These are phyloP conservation scores for Phaffia australis DNA, from an alignment of 768 basidiomycete species.

Conservation along the genomic window DNA sequence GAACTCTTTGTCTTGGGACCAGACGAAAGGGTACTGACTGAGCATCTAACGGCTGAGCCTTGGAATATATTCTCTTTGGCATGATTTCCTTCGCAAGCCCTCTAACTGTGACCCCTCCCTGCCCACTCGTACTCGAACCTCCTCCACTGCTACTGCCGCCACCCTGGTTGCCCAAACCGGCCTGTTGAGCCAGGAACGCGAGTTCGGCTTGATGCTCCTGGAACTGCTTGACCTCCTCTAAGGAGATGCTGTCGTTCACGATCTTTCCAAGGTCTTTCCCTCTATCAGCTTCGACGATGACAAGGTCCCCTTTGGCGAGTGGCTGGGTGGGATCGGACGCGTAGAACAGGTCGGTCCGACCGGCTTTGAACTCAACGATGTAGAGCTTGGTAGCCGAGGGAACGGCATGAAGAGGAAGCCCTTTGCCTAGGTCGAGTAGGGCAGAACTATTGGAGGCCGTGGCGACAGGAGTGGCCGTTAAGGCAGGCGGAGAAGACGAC, in stretches of 20 bases:
- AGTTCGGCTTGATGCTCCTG: constrained; percentile 64
- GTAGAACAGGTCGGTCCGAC: constrained; percentile 89
- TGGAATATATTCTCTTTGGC: constrained; percentile 91
- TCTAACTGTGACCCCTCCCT: constrained; percentile 22
- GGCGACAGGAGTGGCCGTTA: not conserved
- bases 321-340: constrained; percentile 55
- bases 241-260: constrained; percentile 78
- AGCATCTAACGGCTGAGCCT: constrained; percentile 69
- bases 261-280: constrained; percentile 81
- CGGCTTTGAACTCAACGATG: constrained; percentile 97
- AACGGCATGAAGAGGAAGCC: constrained; percentile 73
- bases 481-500: not conserved
- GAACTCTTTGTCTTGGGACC: not conserved
- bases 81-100: constrained; percentile 77
- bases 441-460: constrained; percentile 15
- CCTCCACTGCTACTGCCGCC: constrained; percentile 8
- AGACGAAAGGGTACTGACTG: constrained; percentile 46
- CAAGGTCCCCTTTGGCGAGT: constrained; percentile 75
- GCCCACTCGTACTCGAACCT: constrained; percentile 20
- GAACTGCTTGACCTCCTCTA: constrained; percentile 81
- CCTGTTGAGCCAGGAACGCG: constrained; percentile 34
- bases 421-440: constrained; percentile 64
- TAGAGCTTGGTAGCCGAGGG: constrained; percentile 78
- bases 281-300: constrained; percentile 93
- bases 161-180: constrained; percentile 43